phyloP scores from a whole-genome alignment of 352 stramenopile species.

The Pythium volutum region DNA sequence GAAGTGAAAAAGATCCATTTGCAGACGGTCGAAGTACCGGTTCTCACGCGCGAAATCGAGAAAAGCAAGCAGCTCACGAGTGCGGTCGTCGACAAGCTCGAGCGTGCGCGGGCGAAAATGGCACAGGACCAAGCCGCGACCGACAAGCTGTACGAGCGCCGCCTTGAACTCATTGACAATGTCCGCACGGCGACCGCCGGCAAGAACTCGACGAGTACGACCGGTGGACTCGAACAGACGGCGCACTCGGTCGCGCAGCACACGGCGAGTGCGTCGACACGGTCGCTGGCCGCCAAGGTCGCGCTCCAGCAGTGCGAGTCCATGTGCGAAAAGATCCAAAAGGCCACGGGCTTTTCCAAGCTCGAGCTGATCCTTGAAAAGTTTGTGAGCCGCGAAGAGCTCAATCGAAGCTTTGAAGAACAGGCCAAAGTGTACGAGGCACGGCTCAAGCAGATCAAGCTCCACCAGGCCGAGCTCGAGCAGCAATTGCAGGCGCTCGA shows the following conservation, averaged over 20 bases:
- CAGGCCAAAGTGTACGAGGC: slow-evolving; percentile 80
- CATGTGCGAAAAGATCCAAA: slow-evolving; percentile 84
- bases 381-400: slow-evolving; percentile 70
- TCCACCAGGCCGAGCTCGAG: slow-evolving; percentile 67
- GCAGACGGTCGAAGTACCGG: slow-evolving; percentile 50
- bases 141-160: slow-evolving; percentile 63
- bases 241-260: slow-evolving; percentile 27
- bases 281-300: slow-evolving; percentile 64
- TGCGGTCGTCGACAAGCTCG: slow-evolving; percentile 63
- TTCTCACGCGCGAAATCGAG: slow-evolving; percentile 43
- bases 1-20: slow-evolving; percentile 60
- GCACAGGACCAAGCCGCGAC: slow-evolving; percentile 62
- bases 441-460: slow-evolving; percentile 76
- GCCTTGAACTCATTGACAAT: slow-evolving; percentile 71
- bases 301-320: slow-evolving; percentile 76
- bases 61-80: slow-evolving; percentile 65
- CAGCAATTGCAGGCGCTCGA: slow-evolving; percentile 65
- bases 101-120: slow-evolving; percentile 58
- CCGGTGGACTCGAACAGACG: slow-evolving; percentile 24
- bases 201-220: slow-evolving; percentile 12
- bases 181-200: slow-evolving; percentile 31
- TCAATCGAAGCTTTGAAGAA: slow-evolving; percentile 79
- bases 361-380: slow-evolving; percentile 80
- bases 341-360: slow-evolving; percentile 72
- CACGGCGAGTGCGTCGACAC: slow-evolving; percentile 36